These are phyloP conservation scores for Fagopyrum tataricum DNA, from an alignment of 148 eudicot genomes.

Conservation along the genomic window DNA sequence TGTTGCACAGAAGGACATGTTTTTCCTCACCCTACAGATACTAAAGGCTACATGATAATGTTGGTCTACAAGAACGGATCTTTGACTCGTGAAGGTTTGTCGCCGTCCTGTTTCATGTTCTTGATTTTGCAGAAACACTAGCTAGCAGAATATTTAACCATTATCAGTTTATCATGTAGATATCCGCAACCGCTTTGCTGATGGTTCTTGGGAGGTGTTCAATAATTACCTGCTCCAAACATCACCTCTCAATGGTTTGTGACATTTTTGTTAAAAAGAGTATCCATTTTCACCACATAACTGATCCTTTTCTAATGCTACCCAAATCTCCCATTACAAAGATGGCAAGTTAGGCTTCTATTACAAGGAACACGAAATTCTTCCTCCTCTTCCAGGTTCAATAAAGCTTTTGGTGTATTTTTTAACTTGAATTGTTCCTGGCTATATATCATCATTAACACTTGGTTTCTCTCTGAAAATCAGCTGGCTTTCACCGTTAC, in stretches of 20 bases:
- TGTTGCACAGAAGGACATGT: slow-evolving; percentile 86
- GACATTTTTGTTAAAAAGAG: background rate
- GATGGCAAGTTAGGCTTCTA: slow-evolving; percentile 93
- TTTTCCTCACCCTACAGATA: slow-evolving; percentile 86
- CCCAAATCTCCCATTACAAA: slow-evolving; percentile 10
- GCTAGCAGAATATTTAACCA: background rate
- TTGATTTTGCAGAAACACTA: background rate
- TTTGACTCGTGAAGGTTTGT: slow-evolving; percentile 82
- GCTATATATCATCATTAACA: background rate
- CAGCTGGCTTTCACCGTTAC: slow-evolving; percentile 81
- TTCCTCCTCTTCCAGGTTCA: slow-evolving; percentile 82
- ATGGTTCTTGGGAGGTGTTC: slow-evolving; percentile 77
- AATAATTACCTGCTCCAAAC: slow-evolving; percentile 56
- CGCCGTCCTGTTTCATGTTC: background rate
- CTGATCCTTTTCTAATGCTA: background rate
- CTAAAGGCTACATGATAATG: slow-evolving; percentile 91
- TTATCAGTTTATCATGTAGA: slow-evolving; percentile 31
- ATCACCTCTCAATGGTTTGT: slow-evolving; percentile 76
- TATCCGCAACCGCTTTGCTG: slow-evolving; percentile 60
- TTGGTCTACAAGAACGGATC: slow-evolving; percentile 89
- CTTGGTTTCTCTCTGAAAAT: slow-evolving; percentile 10
- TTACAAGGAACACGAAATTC: slow-evolving; percentile 86
- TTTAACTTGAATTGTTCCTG: background rate
- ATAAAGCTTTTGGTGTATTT: background rate
- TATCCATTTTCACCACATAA: background rate